Percentiles rank a stretch among this genome's conserved stretches.
Conservation (phyloP, 352 stramenopile genomes). For the Phytophthora hibernalis region DNA sequence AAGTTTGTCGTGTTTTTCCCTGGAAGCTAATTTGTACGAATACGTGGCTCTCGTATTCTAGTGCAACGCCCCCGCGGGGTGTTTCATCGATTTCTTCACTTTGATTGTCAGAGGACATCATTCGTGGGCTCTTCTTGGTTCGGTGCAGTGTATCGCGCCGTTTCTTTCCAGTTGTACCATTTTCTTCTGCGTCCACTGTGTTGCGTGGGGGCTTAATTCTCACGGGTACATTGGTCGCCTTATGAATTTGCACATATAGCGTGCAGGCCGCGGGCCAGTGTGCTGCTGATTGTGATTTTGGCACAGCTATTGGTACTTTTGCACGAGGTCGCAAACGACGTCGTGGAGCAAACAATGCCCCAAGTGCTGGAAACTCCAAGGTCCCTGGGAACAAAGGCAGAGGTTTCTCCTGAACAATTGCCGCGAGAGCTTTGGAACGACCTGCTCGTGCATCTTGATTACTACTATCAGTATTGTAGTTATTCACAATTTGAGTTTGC, state of each 20-base stretch:
- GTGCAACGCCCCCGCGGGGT: not conserved
- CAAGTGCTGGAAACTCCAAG: slow-evolving; percentile 70
- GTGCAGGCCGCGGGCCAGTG: slow-evolving; percentile 73
- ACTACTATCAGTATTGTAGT: slow-evolving; percentile 29
- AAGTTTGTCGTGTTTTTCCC: slow-evolving; percentile 73
- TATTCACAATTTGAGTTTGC: slow-evolving; percentile 35
- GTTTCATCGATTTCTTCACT: slow-evolving; percentile 29
- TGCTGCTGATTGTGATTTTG: slow-evolving; percentile 14
- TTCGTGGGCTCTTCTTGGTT: slow-evolving; percentile 32
- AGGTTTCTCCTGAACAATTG: slow-evolving; percentile 87
- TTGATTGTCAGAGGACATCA: slow-evolving; percentile 1
- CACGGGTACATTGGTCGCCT: slow-evolving; percentile 77
- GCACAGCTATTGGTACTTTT: slow-evolving; percentile 25
- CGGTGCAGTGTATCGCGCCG: slow-evolving; percentile 28
- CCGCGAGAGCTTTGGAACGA: slow-evolving; percentile 45
- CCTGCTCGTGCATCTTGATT: slow-evolving; percentile 29
- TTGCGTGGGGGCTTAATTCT: slow-evolving; percentile 39
- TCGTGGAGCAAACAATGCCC: slow-evolving; percentile 58
- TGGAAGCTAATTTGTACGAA: slow-evolving; percentile 90
- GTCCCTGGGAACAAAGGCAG: slow-evolving; percentile 78
- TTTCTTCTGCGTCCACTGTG: slow-evolving; percentile 21
- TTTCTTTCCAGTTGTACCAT: slow-evolving; percentile 13
- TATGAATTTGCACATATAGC: slow-evolving; percentile 88
- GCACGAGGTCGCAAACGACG: slow-evolving; percentile 59
- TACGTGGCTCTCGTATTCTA: slow-evolving; percentile 58